Evolutionary conservation across 805 yeast species (phyloP), one percentile per base, ranked within the genome.

Genomic region (Candida yuanshanica): DNA sequence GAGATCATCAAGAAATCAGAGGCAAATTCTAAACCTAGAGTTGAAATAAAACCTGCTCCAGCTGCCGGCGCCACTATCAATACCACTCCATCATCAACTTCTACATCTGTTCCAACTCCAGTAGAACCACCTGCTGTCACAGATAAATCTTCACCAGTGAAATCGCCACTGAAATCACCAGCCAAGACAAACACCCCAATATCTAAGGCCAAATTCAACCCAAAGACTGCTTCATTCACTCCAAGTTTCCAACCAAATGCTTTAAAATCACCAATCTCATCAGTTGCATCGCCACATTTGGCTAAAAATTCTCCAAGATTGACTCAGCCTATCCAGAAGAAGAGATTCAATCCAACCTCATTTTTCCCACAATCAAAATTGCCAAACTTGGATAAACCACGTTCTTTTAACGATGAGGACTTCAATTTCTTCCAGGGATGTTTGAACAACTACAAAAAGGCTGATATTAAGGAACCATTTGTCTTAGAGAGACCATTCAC

Each of bases 191-290:
- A 20, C 48, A 27, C 31, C 27, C 36, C 45, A 9, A 32, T 36
- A 35, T 39, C 42, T 13, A 35, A 36, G 17, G 81, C 81, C 63
- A 82, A 78, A 62, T 75, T 82, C 58, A 82, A 81, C 58, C 83
- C 86, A 12, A 74, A 77, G 47, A 85, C 84, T 13, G 79, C 78
- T 10, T 71, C 79, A 3, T 82, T 81, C 51, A 73, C 84, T 9
- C 85, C 87, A 13, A 49, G 69, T 16, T 49, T 43, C n/a, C 35
- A 39, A 3, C 36, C 44, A 9, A 37, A 42, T 5, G 39, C 52
- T 2, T 29, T 39, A 16, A 39, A 44, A 6, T 45, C 48, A 5
- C 43, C 55, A 17, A 42, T 25, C 26, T 37, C 53, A 10, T 38
- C 40, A 10, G 29, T 38, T 31, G 36, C 54, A 2, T 51, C 47